These are phyloP conservation scores for Davidsoniella eucalypti DNA, from an alignment of 2,329 filamentous ascomycete genomes.

Conservation along the genomic window DNA sequence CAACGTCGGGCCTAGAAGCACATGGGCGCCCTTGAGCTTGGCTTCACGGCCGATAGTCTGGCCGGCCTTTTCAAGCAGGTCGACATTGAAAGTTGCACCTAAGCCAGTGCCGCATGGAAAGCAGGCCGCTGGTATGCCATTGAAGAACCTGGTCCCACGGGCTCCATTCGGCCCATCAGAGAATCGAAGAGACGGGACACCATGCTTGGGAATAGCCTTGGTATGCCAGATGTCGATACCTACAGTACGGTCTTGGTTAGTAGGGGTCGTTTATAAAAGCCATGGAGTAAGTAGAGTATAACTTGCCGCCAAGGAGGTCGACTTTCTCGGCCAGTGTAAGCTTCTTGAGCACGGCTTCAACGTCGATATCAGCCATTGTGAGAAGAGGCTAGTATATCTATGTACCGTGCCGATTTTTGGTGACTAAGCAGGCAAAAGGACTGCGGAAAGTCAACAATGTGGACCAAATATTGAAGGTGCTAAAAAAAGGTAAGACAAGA, in stretches of 20 bases:
- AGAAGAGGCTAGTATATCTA: neutral
- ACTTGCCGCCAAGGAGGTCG: slow-evolving; percentile 57
- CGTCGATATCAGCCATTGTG: slow-evolving; percentile 34
- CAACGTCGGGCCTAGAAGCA: slow-evolving; percentile 51
- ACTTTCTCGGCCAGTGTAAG: slow-evolving; percentile 65
- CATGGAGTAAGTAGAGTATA: slow-evolving; percentile 14
- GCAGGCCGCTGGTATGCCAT: slow-evolving; percentile 47
- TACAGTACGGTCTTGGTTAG: slow-evolving; percentile 55
- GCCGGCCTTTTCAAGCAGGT: slow-evolving; percentile 56
- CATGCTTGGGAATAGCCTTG: slow-evolving; percentile 34
- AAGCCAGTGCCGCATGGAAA: slow-evolving; percentile 69
- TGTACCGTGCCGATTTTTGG: no score
- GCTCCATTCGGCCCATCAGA: slow-evolving; percentile 70
- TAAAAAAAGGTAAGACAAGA: no score
- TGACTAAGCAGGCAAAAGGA: no score
- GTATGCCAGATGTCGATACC: slow-evolving; percentile 47
- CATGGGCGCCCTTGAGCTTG: slow-evolving; percentile 53
- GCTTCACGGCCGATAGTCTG: slow-evolving; percentile 54
- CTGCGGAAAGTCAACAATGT: no score
- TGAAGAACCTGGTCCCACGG: slow-evolving; percentile 44
- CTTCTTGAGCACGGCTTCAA: slow-evolving; percentile 44
- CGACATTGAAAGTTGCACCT: slow-evolving; percentile 63
- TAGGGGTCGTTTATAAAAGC: slow-evolving; percentile 14
- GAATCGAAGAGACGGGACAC: slow-evolving; percentile 58
- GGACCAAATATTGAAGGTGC: no score